These are phyloP conservation scores for Coemansia sp. DNA, from an alignment of 192 early-diverging fungal genomes.

Conservation along the genomic window DNA sequence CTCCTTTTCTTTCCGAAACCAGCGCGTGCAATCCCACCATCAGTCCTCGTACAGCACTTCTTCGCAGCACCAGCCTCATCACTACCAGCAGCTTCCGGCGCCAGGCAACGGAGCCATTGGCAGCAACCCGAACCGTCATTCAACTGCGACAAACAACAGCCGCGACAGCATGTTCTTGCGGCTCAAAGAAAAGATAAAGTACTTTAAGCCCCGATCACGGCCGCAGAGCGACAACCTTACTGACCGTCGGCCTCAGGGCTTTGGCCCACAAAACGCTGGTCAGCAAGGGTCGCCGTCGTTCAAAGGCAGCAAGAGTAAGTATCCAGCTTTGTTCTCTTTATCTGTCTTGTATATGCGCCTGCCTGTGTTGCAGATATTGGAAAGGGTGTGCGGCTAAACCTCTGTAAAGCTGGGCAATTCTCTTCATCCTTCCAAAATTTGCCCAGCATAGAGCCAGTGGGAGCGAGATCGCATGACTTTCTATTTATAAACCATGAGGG, in stretches of 20 bases:
- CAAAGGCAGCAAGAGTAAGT: constrained; percentile 28
- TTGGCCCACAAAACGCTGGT: not conserved
- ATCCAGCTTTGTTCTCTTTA: not conserved
- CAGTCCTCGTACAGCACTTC: constrained; percentile 20
- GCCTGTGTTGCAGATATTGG: not conserved
- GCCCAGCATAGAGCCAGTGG: not conserved
- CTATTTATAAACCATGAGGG: constrained; percentile 2
- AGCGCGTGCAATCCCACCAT: constrained; percentile 20
- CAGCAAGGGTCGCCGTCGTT: constrained; percentile 20
- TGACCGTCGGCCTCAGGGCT: constrained; percentile 22
- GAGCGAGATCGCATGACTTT: constrained; percentile 5
- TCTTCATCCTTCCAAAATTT: not conserved
- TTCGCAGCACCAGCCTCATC: constrained; percentile 12
- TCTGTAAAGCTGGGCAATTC: no score
- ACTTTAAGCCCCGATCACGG: constrained; percentile 41
- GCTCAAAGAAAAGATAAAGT: constrained; percentile 52
- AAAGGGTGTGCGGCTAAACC: no score
- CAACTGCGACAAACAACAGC: constrained; percentile 29
- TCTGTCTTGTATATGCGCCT: not conserved
- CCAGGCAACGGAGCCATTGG: constrained; percentile 9
- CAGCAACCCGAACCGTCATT: constrained; percentile 26
- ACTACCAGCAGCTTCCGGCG: constrained; percentile 11
- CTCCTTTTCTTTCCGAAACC: constrained; percentile 49
- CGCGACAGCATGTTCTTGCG: constrained; percentile 55
- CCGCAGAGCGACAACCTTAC: constrained; percentile 49